Conservation (phyloP, 441 rosid genomes). For the Manihot esculenta region DNA sequence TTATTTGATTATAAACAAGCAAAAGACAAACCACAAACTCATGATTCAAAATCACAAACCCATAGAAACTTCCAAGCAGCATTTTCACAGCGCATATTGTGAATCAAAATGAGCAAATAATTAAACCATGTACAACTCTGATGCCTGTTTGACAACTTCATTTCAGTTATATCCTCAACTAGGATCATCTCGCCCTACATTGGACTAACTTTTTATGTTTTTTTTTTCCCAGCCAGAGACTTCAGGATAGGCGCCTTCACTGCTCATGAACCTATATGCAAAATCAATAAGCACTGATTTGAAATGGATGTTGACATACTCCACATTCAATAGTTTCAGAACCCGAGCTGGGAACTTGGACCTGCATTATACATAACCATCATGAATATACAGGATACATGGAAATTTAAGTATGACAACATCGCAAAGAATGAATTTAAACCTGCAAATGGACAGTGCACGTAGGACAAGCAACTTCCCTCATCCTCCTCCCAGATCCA, state of each 20-base stretch:
- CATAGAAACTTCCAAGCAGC: background rate
- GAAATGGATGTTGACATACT: constrained; percentile 97
- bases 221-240: no score
- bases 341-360: constrained; percentile 96
- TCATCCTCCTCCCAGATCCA: constrained; percentile 80
- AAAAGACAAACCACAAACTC: no score
- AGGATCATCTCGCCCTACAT: background rate
- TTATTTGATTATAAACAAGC: constrained; percentile 10
- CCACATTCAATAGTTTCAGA: constrained; percentile 98
- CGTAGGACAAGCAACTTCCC: constrained; percentile 96
- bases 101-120: constrained; percentile 7
- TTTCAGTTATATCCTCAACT: background rate
- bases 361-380: constrained; percentile 44
- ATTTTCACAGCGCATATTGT: constrained; percentile 10
- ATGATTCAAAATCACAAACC: no score
- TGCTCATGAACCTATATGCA: background rate
- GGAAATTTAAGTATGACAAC: background rate
- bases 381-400: background rate
- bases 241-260: background rate
- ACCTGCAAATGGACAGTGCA: constrained; percentile 99
- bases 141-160: constrained; percentile 6
- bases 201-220: no score
- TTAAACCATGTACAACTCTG: constrained; percentile 11
- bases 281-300: constrained; percentile 77
- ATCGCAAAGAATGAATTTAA: constrained; percentile 22